phyloP scores from a whole-genome alignment of 306 rosid species.

The Pyrus betulifolia region DNA sequence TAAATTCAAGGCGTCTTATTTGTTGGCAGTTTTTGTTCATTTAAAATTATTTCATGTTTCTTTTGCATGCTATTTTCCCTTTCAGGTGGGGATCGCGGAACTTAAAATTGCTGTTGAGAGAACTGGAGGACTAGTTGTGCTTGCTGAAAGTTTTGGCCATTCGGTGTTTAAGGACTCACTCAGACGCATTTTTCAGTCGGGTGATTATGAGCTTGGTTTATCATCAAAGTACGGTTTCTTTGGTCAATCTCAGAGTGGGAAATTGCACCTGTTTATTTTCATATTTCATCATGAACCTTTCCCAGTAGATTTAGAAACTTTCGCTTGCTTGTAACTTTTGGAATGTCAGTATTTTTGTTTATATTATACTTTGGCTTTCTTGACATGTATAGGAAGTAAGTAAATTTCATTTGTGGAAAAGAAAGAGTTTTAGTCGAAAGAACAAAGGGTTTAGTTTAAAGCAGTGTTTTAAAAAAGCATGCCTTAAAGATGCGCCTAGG shows the following conservation, averaged over 20 bases:
- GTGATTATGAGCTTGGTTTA: conserved; percentile 78
- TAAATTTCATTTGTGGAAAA: not conserved
- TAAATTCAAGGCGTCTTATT: not conserved
- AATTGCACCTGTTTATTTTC: not conserved
- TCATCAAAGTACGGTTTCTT: conserved; percentile 76
- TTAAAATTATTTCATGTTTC: not conserved
- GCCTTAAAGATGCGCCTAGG: no score
- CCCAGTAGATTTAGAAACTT: not conserved
- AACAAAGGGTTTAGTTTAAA: not conserved
- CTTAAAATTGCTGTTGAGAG: conserved; percentile 89
- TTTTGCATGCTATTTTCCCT: conserved; percentile 13
- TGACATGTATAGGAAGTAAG: not conserved
- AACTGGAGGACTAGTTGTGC: conserved; percentile 94
- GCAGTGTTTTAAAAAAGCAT: not conserved
- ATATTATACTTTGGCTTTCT: not conserved
- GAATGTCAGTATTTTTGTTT: not conserved
- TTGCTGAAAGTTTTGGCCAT: conserved; percentile 98
- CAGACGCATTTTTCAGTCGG: conserved; percentile 62
- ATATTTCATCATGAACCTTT: not conserved
- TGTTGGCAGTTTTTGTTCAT: not conserved
- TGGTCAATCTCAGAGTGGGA: not conserved
- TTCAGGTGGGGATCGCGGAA: conserved; percentile 96
- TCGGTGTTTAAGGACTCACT: conserved; percentile 84
- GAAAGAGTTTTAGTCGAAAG: not conserved
- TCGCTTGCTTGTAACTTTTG: not conserved